phyloP scores from a whole-genome alignment of 805 yeast genomes.

The Yarrowia sp. region DNA sequence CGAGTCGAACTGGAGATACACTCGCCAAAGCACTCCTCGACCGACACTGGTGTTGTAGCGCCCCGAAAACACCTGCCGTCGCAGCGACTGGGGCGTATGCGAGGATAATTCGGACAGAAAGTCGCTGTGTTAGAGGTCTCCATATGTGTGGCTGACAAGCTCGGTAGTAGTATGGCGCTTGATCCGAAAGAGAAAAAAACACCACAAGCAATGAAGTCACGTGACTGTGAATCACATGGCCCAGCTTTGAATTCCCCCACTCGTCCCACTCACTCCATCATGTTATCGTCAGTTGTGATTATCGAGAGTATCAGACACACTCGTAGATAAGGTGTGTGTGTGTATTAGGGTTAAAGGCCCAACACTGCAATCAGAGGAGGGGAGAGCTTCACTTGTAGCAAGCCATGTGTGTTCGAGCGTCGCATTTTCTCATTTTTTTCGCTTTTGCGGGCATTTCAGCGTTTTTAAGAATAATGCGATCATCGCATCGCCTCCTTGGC shows the following conservation, averaged over 20 bases:
- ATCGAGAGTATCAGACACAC: no score
- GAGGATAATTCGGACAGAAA: background rate
- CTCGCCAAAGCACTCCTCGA: constrained; percentile 15
- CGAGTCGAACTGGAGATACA: constrained; percentile 20
- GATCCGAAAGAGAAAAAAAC: background rate
- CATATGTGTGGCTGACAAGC: background rate
- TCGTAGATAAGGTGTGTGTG: constrained; percentile 4
- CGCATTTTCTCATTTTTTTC: no score
- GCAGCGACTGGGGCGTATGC: constrained; percentile 6
- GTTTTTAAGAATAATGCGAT: background rate
- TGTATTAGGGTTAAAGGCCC: constrained; percentile 15
- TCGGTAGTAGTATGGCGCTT: background rate
- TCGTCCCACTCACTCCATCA: constrained; percentile 15
- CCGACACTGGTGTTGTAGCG: constrained; percentile 10
- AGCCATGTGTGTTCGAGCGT: no score
- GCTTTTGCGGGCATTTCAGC: no score
- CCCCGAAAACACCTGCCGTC: constrained; percentile 17
- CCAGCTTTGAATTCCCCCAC: background rate
- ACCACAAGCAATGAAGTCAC: background rate
- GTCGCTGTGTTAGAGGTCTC: constrained; percentile 6
- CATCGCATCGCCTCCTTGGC: background rate
- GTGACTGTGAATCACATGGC: background rate
- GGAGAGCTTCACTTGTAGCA: no score
- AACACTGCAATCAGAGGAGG: background rate
- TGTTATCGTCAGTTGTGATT: constrained; percentile 10